These are phyloP conservation scores for Hysterium pulicare DNA, from an alignment of 2,329 filamentous ascomycete genomes.

Conservation along the genomic window DNA sequence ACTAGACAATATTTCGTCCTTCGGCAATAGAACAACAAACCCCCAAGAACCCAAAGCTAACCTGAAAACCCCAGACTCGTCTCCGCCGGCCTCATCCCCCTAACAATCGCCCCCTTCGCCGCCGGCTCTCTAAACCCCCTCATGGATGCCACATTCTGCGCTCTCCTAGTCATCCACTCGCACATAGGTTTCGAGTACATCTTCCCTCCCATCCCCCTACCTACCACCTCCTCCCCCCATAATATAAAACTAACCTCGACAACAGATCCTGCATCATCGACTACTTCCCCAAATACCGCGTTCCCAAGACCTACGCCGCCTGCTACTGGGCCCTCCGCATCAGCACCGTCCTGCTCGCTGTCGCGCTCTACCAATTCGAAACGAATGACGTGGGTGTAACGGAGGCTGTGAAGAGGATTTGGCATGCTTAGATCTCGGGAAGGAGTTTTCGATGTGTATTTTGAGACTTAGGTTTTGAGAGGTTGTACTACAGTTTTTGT, in stretches of 20 bases:
- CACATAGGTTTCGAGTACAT: slow-evolving; percentile 88
- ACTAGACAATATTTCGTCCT: no score
- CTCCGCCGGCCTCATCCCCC: slow-evolving; percentile 75
- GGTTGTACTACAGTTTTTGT: no score
- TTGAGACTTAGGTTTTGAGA: no score
- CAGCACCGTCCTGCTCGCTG: slow-evolving; percentile 74
- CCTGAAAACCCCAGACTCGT: slow-evolving; percentile 66
- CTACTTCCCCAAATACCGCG: slow-evolving; percentile 74
- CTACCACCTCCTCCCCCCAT: slow-evolving; percentile 1
- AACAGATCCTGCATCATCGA: slow-evolving; percentile 76
- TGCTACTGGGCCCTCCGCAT: slow-evolving; percentile 75
- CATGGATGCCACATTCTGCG: slow-evolving; percentile 81
- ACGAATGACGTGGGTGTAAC: slow-evolving; percentile 96
- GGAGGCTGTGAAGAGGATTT: slow-evolving; percentile 82
- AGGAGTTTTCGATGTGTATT: no score
- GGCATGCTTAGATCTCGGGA: slow-evolving; percentile 72
- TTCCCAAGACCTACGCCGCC: slow-evolving; percentile 64
- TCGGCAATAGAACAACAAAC: no score
- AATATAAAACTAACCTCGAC: no score
- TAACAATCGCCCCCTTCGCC: slow-evolving; percentile 88
- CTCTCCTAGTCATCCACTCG: slow-evolving; percentile 81
- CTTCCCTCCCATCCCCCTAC: no score
- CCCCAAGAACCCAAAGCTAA: no score
- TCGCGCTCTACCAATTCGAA: slow-evolving; percentile 97
- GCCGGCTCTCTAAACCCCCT: slow-evolving; percentile 86